Conservation (phyloP, 1,284 basidiomycete species). For the Fomitopsis schrenkii region DNA sequence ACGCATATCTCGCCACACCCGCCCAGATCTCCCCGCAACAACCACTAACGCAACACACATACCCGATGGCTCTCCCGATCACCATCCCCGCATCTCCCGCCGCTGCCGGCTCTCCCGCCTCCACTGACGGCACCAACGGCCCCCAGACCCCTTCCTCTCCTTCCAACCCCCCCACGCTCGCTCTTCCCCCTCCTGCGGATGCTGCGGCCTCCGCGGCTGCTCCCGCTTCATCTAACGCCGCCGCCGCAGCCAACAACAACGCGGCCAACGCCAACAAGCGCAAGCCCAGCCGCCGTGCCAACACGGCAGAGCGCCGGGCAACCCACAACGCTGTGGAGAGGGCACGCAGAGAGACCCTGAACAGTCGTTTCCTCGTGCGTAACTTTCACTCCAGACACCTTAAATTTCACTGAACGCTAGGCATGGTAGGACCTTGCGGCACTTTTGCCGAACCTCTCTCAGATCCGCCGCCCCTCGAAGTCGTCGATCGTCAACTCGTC, state of each 20-base stretch:
- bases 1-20: constrained; percentile 3
- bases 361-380: constrained; percentile 78
- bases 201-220: constrained; percentile 9
- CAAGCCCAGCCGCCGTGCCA: constrained; percentile 79
- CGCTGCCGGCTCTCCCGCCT: constrained; percentile 36
- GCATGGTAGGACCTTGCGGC: constrained; percentile 73
- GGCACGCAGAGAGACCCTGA: constrained; percentile 86
- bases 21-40: constrained; percentile 5
- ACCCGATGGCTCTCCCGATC: constrained; percentile 50
- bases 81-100: constrained; percentile 43
- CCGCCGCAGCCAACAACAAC: constrained; percentile 5
- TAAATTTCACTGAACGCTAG: constrained; percentile 1
- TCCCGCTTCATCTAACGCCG: constrained; percentile 23
- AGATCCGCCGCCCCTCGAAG: constrained; percentile 90
- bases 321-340: constrained; percentile 96
- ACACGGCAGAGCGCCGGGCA: constrained; percentile 90
- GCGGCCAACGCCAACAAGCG: constrained; percentile 43
- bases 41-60: constrained; percentile 11
- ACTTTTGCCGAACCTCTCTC: constrained; percentile 83
- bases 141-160: constrained; percentile 53
- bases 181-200: constrained; percentile 30
- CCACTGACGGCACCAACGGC: constrained; percentile 40
- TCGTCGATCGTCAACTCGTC: constrained; percentile 92
- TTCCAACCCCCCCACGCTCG: constrained; percentile 31
- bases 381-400: not conserved